These are phyloP conservation scores for Neurospora tetrasperma DNA, from an alignment of 495 filamentous ascomycete species.

Conservation along the genomic window DNA sequence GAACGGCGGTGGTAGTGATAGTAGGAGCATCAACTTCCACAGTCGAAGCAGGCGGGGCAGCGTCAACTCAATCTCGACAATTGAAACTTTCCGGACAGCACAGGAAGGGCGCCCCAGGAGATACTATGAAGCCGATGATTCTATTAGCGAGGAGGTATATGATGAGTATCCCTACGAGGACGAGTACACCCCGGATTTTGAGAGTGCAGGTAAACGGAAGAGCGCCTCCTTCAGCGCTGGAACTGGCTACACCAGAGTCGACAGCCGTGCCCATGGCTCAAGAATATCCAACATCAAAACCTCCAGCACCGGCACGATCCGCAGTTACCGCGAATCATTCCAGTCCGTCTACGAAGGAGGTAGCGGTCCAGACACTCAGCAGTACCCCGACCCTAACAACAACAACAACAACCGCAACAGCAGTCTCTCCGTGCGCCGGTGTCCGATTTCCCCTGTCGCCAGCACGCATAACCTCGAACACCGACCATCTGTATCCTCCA, in stretches of 20 bases:
- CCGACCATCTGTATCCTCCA: conserved; percentile 40
- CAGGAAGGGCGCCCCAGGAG: conserved; percentile 47
- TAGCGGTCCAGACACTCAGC: neutral
- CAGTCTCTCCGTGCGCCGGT: conserved; percentile 20
- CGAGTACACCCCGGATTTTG: conserved; percentile 17
- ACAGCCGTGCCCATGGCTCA: neutral
- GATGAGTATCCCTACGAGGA: conserved; percentile 11
- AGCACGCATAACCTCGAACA: conserved; percentile 20
- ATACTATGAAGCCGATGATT: conserved; percentile 13
- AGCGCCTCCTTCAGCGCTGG: conserved; percentile 17
- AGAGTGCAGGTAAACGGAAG: conserved; percentile 18
- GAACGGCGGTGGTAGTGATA: neutral
- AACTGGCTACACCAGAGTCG: neutral
- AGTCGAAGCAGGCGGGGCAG: conserved; percentile 42
- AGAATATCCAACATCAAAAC: conserved; percentile 6
- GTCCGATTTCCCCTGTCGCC: conserved; percentile 26
- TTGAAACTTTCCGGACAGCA: conserved; percentile 77
- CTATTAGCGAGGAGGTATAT: conserved; percentile 5
- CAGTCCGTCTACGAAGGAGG: conserved; percentile 22
- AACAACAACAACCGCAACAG: conserved; percentile 10
- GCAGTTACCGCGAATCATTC: conserved; percentile 24
- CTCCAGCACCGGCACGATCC: conserved; percentile 1
- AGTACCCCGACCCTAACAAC: neutral
- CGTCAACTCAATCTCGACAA: conserved; percentile 58
- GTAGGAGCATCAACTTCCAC: neutral